Conservation (phyloP, 2,329 filamentous ascomycete species). For the Lecanicillium sp. region DNA sequence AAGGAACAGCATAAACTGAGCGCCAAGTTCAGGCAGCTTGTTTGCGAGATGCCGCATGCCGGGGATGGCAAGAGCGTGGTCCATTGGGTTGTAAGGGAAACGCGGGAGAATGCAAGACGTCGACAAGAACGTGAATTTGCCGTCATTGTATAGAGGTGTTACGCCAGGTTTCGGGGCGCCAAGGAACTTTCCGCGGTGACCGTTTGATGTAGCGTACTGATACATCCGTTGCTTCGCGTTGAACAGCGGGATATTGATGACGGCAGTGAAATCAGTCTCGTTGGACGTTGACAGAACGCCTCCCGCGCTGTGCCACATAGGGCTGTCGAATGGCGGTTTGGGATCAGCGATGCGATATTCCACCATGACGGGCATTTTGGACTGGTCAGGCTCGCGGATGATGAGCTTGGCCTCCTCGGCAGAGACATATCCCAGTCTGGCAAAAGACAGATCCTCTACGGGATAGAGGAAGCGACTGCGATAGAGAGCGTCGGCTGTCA, state of each 20-base stretch:
- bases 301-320: constrained; percentile 60
- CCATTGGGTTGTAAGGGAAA: constrained; percentile 80
- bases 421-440: constrained; percentile 80
- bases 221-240: constrained; percentile 68
- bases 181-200: constrained; percentile 74
- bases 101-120: constrained; percentile 89
- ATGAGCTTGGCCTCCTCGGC: constrained; percentile 71
- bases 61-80: constrained; percentile 73
- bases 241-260: constrained; percentile 55
- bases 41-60: constrained; percentile 71
- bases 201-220: constrained; percentile 80
- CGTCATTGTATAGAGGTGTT: constrained; percentile 50
- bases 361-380: constrained; percentile 67
- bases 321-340: constrained; percentile 43
- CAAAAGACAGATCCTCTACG: constrained; percentile 72
- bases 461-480: constrained; percentile 63
- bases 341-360: constrained; percentile 53
- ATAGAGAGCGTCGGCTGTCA: constrained; percentile 72
- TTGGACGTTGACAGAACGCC: constrained; percentile 59
- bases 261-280: constrained; percentile 74
- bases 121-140: constrained; percentile 81
- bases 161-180: constrained; percentile 66
- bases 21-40: constrained; percentile 62
- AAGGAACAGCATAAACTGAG: constrained; percentile 74
- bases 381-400: constrained; percentile 72